These are phyloP conservation scores for Odontarrhena argentea DNA, from an alignment of 345 rosid species.

Conservation along the genomic window DNA sequence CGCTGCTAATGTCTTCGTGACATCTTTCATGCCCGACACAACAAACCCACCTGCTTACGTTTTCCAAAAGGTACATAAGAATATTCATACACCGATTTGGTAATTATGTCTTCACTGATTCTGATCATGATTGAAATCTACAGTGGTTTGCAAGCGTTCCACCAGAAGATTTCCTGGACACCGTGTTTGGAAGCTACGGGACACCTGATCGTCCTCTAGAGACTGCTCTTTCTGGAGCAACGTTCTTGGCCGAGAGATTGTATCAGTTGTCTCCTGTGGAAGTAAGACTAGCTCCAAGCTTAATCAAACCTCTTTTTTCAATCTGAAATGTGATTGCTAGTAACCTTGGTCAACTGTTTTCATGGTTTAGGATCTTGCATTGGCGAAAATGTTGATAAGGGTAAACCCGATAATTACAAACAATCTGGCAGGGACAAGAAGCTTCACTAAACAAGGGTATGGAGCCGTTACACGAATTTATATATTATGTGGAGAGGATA, in stretches of 20 bases:
- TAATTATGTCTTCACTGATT: background rate
- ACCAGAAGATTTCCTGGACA: background rate
- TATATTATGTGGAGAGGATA: conserved; percentile 38
- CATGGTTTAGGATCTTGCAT: conserved; percentile 32
- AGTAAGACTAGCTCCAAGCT: conserved; percentile 26
- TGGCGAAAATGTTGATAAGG: conserved; percentile 35
- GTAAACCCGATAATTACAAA: conserved; percentile 28
- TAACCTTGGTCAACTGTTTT: background rate
- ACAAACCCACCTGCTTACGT: conserved; percentile 24
- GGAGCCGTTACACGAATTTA: conserved; percentile 29
- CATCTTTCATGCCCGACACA: conserved; percentile 44
- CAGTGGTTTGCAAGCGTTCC: background rate
- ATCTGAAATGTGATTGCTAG: background rate
- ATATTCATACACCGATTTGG: no score
- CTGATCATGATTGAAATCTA: background rate
- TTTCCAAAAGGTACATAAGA: conserved; percentile 35
- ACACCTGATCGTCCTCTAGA: background rate
- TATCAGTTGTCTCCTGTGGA: conserved; percentile 33
- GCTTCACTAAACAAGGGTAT: conserved; percentile 24
- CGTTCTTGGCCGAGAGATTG: background rate
- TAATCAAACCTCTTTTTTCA: no score
- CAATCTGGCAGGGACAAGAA: conserved; percentile 19
- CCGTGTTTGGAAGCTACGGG: background rate
- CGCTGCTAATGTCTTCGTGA: conserved; percentile 40
- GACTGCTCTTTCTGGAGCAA: conserved; percentile 31